Conservation (phyloP, 2,329 filamentous ascomycete species). For the Pseudocercospora vitis region DNA sequence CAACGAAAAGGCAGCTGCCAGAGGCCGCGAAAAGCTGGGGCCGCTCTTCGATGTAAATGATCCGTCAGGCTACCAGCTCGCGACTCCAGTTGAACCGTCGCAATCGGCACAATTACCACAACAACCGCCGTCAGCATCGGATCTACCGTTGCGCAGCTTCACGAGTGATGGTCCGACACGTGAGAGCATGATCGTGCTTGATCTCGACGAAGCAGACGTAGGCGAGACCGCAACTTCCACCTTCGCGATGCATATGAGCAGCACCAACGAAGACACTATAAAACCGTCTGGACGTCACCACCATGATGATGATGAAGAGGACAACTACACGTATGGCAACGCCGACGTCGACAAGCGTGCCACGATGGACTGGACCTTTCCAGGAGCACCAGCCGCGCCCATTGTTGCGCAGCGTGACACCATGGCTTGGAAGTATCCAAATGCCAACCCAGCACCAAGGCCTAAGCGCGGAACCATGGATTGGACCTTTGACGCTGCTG, state of each 20-base stretch:
- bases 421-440: slow-evolving; percentile 51
- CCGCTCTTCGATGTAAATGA: slow-evolving; percentile 57
- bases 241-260: slow-evolving; percentile 44
- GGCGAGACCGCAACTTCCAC: slow-evolving; percentile 48
- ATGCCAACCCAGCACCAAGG: slow-evolving; percentile 32
- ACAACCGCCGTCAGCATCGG: slow-evolving; percentile 40
- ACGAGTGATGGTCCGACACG: slow-evolving; percentile 45
- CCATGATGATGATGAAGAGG: slow-evolving; percentile 42
- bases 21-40: slow-evolving; percentile 58
- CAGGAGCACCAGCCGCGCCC: slow-evolving; percentile 31
- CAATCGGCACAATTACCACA: slow-evolving; percentile 22
- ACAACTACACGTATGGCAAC: slow-evolving; percentile 37
- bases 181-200: slow-evolving; percentile 57
- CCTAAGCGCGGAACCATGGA: slow-evolving; percentile 47
- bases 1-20: slow-evolving; percentile 57
- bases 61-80: slow-evolving; percentile 56
- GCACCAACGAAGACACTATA: slow-evolving; percentile 27
- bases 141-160: slow-evolving; percentile 54
- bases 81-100: slow-evolving; percentile 41
- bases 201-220: slow-evolving; percentile 57
- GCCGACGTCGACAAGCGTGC: slow-evolving; percentile 42
- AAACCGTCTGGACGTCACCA: slow-evolving; percentile 16
- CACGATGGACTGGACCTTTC: slow-evolving; percentile 58
- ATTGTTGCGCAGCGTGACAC: slow-evolving; percentile 41
- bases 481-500: slow-evolving; percentile 51